Percentiles rank a stretch among this genome's conserved stretches.
These are phyloP conservation scores for Fusarium dlaminii DNA, from an alignment of 2,329 filamentous ascomycete genomes.

Conservation along the genomic window DNA sequence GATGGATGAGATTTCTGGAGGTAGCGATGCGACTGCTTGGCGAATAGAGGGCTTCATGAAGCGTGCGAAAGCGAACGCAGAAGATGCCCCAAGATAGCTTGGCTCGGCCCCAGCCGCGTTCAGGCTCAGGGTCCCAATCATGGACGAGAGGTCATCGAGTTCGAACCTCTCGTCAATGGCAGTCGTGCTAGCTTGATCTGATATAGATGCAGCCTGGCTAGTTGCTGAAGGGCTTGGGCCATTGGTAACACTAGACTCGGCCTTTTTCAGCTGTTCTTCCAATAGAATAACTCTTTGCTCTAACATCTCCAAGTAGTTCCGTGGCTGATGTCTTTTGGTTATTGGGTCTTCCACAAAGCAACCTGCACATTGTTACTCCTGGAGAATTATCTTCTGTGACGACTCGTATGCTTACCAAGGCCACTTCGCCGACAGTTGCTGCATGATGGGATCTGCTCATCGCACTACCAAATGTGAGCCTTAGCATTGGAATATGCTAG, in stretches of 20 bases:
- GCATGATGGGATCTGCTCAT: neutral
- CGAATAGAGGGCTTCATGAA: neutral
- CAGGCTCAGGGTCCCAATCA: neutral
- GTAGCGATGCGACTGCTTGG: neutral
- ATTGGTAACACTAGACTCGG: neutral
- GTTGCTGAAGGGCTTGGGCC: neutral
- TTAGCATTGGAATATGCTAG: accelerated
- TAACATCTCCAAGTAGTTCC: neutral
- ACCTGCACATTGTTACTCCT: neutral
- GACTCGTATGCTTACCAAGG: neutral
- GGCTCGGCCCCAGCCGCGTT: neutral
- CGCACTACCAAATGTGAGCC: neutral
- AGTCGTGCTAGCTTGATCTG: neutral
- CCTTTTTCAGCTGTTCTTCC: neutral
- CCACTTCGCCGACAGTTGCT: neutral
- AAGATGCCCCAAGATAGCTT: neutral
- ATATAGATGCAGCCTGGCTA: neutral
- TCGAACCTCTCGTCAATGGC: neutral
- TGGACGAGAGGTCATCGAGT: neutral
- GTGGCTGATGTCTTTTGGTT: neutral
- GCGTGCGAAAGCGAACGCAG: neutral
- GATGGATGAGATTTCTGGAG: neutral
- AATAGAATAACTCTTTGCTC: neutral
- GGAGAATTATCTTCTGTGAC: neutral
- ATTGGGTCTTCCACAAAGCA: neutral